These are phyloP conservation scores for Penicillium arizonense DNA, from an alignment of 495 filamentous ascomycete genomes.

Conservation along the genomic window DNA sequence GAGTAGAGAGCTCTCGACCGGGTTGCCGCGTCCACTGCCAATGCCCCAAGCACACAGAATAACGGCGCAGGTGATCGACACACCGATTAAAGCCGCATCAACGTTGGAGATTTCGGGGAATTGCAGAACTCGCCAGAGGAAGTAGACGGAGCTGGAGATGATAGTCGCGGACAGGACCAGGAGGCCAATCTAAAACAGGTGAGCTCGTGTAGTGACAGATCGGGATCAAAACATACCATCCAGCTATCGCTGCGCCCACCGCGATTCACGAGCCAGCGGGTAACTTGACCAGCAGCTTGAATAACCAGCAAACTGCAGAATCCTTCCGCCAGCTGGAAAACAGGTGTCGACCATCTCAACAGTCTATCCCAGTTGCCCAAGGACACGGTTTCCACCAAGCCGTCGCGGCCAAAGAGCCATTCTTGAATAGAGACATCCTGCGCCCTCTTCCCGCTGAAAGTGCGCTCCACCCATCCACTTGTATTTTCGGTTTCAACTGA, in stretches of 20 bases:
- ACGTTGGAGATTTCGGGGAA: slow-evolving; percentile 92
- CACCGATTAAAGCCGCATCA: slow-evolving; percentile 91
- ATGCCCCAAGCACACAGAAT: slow-evolving; percentile 95
- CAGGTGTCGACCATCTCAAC: slow-evolving; percentile 87
- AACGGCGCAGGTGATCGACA: slow-evolving; percentile 83
- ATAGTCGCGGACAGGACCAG: slow-evolving; percentile 84
- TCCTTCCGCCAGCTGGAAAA: slow-evolving; percentile 92
- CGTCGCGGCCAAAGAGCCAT: slow-evolving; percentile 82
- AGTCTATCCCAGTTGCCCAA: slow-evolving; percentile 88
- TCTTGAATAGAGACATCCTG: slow-evolving; percentile 63
- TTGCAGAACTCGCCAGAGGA: slow-evolving; percentile 88
- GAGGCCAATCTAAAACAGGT: slow-evolving; percentile 69
- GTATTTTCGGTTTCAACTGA: slow-evolving; percentile 76
- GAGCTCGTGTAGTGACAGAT: slow-evolving; percentile 19
- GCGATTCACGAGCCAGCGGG: slow-evolving; percentile 90
- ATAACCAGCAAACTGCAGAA: slow-evolving; percentile 97
- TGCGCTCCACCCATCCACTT: slow-evolving; percentile 74
- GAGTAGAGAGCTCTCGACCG: slow-evolving; percentile 90
- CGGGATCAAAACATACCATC: slow-evolving; percentile 70
- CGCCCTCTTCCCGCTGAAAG: slow-evolving; percentile 67
- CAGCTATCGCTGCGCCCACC: slow-evolving; percentile 87
- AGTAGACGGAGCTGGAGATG: slow-evolving; percentile 92
- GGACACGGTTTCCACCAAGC: slow-evolving; percentile 71
- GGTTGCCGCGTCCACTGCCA: slow-evolving; percentile 89
- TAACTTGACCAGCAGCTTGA: slow-evolving; percentile 89